Evolutionary conservation across 352 stramenopile genomes (phyloP), one percentile per base, ranked within the genome.

Genomic region (Globisporangium splendens): DNA sequence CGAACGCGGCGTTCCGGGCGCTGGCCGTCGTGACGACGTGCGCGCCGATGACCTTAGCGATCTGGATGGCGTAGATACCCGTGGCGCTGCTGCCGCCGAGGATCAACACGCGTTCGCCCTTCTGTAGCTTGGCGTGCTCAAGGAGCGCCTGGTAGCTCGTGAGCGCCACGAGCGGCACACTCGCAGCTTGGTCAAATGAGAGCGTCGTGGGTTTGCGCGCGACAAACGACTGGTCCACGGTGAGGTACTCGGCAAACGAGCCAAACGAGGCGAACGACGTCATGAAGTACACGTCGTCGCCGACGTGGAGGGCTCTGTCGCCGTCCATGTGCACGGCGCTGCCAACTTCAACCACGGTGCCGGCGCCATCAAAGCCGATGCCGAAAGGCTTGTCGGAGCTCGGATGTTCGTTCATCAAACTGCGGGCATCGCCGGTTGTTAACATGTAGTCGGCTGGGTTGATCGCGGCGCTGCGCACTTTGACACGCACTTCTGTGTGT

Each of bases 381-480:
- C 62, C 48, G 49, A 80, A 77, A 42, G 71, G 71, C 43, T 64
- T 63, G 44, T 65, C 59, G 18, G 60, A 47, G 12, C 61, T 67
- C 4, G 70, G 70, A 38, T 65, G 48, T 48, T 77, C 59, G 38
- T 5, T 31, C 24, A 31, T 6, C 5, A 31, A 31, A 31, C 24
- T 5, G 5, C 24, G 28, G 8, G 8, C 28, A 35, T 6, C 5
- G 28, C 7, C 7, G 28, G 3, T 35, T 8, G 79, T 70, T 24
- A 88, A 42, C 65, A 82, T 87, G 54, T 83, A 84, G 60, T 91
- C 81, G 3, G 80, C 75, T 12, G 82, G 78, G 66, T 92, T 90
- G 50, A 89, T 73, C 11, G 71, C 77, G 0, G 79, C 73, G 20
- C 65, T 75, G 52, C 74, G 69, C 12, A 92, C 78, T 49, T 86